phyloP scores from a whole-genome alignment of 2,329 filamentous ascomycete genomes.

The Paraconiothyrium brasiliense region DNA sequence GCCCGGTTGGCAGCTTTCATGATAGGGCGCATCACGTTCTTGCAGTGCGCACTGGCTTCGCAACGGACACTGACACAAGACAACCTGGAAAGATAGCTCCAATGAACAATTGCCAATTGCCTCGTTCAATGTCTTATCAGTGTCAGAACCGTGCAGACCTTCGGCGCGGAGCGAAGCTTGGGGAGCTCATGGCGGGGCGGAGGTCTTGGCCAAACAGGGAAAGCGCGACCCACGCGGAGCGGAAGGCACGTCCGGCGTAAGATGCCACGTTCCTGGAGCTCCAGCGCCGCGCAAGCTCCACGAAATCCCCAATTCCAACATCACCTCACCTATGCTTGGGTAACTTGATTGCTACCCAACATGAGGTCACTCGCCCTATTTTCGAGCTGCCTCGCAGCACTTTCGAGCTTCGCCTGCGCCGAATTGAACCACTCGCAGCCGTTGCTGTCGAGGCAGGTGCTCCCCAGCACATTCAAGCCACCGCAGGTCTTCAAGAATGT shows the following conservation, averaged over 20 bases:
- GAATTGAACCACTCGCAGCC: constrained; percentile 69
- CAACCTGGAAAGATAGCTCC: background rate
- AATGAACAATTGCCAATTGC: background rate
- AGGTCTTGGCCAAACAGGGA: constrained; percentile 33
- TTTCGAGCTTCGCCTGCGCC: constrained; percentile 68
- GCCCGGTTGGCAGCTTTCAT: constrained; percentile 29
- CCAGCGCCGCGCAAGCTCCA: constrained; percentile 28
- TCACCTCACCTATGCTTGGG: constrained; percentile 45
- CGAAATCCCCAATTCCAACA: constrained; percentile 26
- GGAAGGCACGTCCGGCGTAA: constrained; percentile 34
- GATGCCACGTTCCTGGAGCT: constrained; percentile 52
- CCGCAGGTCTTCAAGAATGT: constrained; percentile 92
- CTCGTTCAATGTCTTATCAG: background rate
- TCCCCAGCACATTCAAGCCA: constrained; percentile 73
- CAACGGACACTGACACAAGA: background rate
- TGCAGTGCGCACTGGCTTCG: constrained; percentile 10
- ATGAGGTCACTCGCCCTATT: constrained; percentile 53
- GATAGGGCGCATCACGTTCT: constrained; percentile 36
- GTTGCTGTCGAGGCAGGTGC: constrained; percentile 60
- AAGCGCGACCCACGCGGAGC: constrained; percentile 26
- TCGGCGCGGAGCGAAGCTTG: constrained; percentile 3
- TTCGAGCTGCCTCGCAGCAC: constrained; percentile 60
- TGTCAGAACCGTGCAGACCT: background rate
- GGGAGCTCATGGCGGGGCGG: background rate
- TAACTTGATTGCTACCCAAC: constrained; percentile 40